Conservation (phyloP, 1,284 basidiomycete genomes). For the Sporisorium exsertum region DNA sequence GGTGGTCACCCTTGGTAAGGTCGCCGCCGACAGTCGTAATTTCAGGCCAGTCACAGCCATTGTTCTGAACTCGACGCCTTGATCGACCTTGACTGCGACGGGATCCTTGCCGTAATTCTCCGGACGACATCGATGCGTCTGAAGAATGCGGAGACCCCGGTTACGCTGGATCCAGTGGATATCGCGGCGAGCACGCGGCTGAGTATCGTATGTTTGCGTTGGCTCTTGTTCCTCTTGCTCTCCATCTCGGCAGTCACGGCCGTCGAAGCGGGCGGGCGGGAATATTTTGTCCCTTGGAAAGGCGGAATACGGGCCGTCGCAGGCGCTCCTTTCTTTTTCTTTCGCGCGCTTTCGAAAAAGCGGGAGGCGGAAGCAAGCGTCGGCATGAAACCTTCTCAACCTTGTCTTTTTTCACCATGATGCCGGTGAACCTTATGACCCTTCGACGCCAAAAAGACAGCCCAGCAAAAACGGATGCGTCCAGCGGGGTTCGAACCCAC, state of each 20-base stretch:
- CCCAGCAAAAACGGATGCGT: conserved; percentile 1
- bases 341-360: not conserved
- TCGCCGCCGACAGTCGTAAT: conserved; percentile 1
- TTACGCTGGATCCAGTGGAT: not conserved
- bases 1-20: not conserved
- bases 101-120: not conserved
- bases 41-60: not conserved
- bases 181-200: not conserved
- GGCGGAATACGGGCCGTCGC: not conserved
- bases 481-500: conserved; percentile 17
- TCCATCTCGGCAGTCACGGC: conserved; percentile 4
- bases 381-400: no score
- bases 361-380: not conserved
- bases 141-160: not conserved
- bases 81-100: not conserved
- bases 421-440: not conserved
- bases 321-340: not conserved
- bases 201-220: not conserved
- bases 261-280: conserved; percentile 1
- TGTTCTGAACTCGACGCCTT: not conserved
- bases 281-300: not conserved
- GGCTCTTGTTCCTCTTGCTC: no score
- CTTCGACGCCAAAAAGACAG: not conserved
- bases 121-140: not conserved
- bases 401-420: not conserved